Percentiles rank a stretch among this genome's conserved stretches.
Conservation (phyloP, 1,139 yeast genomes). For the Pichia sp. region DNA sequence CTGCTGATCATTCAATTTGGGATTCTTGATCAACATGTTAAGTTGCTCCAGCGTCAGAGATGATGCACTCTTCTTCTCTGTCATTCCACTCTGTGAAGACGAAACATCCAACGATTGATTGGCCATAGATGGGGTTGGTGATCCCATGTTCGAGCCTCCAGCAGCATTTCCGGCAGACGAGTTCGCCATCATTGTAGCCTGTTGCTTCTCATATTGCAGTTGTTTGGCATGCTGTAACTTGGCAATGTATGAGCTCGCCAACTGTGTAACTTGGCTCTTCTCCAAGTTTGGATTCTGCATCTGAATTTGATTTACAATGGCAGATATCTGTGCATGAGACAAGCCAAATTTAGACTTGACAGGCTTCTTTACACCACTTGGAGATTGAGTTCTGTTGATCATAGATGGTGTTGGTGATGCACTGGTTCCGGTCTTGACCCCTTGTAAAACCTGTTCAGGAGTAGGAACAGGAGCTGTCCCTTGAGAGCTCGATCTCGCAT, state of each 20-base stretch:
- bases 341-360: constrained; percentile 31
- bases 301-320: constrained; percentile 62
- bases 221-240: constrained; percentile 37
- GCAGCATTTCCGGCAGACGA: constrained; percentile 3
- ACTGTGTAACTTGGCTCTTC: constrained; percentile 64
- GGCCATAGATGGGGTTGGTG: neutral
- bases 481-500: constrained; percentile 5
- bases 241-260: constrained; percentile 66
- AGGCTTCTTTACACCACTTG: constrained; percentile 17
- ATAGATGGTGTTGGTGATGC: constrained; percentile 10
- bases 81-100: neutral
- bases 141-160: constrained; percentile 17
- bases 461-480: constrained; percentile 18
- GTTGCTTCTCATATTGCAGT: constrained; percentile 12
- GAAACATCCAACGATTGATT: neutral
- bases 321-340: constrained; percentile 61
- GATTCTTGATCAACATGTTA: constrained; percentile 13
- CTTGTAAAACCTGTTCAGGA: constrained; percentile 24
- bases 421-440: constrained; percentile 6
- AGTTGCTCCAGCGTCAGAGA: constrained; percentile 12
- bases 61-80: constrained; percentile 6
- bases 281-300: constrained; percentile 61
- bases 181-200: constrained; percentile 15
- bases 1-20: constrained; percentile 12
- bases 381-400: constrained; percentile 5